Base-by-base conservation (phyloP, 805 yeast species). In the Candida parachauliodes region DNA sequence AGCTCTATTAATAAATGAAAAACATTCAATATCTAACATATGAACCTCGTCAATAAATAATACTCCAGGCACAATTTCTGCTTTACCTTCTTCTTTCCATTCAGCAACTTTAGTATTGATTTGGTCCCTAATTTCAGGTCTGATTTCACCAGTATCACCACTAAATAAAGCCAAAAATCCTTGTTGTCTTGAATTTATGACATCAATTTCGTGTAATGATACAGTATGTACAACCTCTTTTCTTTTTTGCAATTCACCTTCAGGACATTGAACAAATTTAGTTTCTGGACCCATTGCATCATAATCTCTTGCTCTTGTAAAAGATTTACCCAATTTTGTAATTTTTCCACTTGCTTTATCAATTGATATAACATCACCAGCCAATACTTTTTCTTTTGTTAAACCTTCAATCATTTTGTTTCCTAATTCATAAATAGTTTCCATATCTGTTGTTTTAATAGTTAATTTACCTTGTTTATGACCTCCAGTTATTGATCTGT, bases 251-350 rank as follows among this genome's bases (percentile, higher is more conserved):
- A 93, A 77, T 70, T 93, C 99, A 40, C 99, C 99, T 60, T 93
- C 97, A 27, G 99, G 99, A 59, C 96, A 84, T 64, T 93, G 97
- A 41, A 93, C 96, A 60, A 93, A 93, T 63, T 88, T 89, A 34
- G 96, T 89, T 47, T 94, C 98, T 37, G 97, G 96, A 15, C 96
- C 95, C 95, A 88, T 88, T 31, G 98, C 96, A 65, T 93, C 99
- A 62, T 93, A 93, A 63, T 93, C 98, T 52, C 98, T 77, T 5
- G 97, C 94, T 51, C 97, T 79, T 5, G 98, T 82, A 63, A 88
- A 94, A 0, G 97, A 89, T 63, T 96, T 81, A 43, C 99, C 99
- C 47, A 93, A 77, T 62, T 91, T 88, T 39, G 93, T 81, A 52
- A 93, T 87, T 47, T 91, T 86, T 38, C 98, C 99, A 36, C 89